These are phyloP conservation scores for Trebouxia sp. DNA, from an alignment of 139 green algal genomes.

Conservation along the genomic window DNA sequence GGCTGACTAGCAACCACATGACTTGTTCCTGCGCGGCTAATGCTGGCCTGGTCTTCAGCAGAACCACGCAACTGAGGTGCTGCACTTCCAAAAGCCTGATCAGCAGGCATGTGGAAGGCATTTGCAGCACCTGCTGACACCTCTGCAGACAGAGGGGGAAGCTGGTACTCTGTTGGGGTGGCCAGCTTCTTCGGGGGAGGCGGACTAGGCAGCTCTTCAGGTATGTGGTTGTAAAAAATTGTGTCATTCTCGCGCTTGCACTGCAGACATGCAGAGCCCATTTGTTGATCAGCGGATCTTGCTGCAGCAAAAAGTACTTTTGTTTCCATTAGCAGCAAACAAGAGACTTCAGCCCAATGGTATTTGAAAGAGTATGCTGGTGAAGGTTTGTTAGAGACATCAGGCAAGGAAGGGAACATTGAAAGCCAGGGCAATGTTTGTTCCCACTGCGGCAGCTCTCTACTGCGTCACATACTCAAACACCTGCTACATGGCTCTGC, in stretches of 20 bases:
- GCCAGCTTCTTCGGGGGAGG: constrained; percentile 31
- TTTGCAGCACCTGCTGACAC: constrained; percentile 31
- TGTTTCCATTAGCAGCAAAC: too few relatives aligned
- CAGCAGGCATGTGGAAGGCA: neutral
- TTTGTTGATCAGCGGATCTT: too few relatives aligned
- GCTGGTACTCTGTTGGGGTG: neutral
- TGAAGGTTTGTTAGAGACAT: too few relatives aligned
- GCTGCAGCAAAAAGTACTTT: too few relatives aligned
- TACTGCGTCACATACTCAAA: too few relatives aligned
- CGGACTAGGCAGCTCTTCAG: constrained; percentile 27
- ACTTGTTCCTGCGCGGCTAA: neutral
- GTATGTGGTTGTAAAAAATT: constrained; percentile 41
- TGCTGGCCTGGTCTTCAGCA: neutral
- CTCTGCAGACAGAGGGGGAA: neutral
- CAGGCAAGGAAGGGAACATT: too few relatives aligned
- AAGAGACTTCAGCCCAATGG: too few relatives aligned
- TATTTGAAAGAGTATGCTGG: too few relatives aligned
- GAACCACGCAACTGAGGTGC: neutral
- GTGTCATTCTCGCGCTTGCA: constrained; percentile 44
- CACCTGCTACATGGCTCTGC: too few relatives aligned
- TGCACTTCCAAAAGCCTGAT: neutral
- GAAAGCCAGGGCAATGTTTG: too few relatives aligned
- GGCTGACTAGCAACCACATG: neutral
- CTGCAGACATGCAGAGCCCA: constrained; percentile 1
- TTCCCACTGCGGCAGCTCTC: too few relatives aligned